Conservation (phyloP, 1,284 basidiomycete species). For the Ganoderma lucidum region DNA sequence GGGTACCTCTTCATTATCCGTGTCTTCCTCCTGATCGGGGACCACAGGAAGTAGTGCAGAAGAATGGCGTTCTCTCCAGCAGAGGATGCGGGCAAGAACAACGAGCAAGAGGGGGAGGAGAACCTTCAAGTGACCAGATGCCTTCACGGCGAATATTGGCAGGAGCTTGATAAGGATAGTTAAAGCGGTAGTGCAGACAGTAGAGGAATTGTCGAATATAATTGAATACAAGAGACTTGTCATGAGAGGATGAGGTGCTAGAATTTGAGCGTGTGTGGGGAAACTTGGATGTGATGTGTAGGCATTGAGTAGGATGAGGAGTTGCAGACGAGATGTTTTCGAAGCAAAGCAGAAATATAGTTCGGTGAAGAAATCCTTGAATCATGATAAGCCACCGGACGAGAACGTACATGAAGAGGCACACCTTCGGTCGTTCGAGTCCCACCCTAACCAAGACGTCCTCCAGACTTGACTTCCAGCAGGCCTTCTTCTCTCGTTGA, state of each 20-base stretch:
- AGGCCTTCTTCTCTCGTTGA: conserved; percentile 62
- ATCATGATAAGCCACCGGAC: conserved; percentile 11
- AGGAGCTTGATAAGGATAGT: conserved; percentile 72
- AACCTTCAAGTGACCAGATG: conserved; percentile 59
- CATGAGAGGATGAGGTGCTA: conserved; percentile 71
- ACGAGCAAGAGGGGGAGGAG: conserved; percentile 69
- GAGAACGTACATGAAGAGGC: conserved; percentile 38
- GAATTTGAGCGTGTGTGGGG: conserved; percentile 48
- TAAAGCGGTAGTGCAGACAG: conserved; percentile 67
- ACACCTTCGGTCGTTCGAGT: conserved; percentile 65
- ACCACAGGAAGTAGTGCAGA: conserved; percentile 37
- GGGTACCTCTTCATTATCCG: conserved; percentile 24
- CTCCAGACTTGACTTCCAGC: conserved; percentile 82
- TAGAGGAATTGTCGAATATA: conserved; percentile 76
- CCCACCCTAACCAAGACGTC: conserved; percentile 74
- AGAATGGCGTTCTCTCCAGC: conserved; percentile 67
- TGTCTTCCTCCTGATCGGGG: conserved; percentile 32
- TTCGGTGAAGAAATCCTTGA: conserved; percentile 71
- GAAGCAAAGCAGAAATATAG: conserved; percentile 65
- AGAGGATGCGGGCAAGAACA: conserved; percentile 72
- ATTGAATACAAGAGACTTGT: conserved; percentile 67
- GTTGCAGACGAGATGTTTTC: conserved; percentile 70
- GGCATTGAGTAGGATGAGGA: conserved; percentile 67
- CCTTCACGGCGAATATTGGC: conserved; percentile 74
- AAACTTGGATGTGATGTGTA: conserved; percentile 66